Evolutionary conservation across 2,329 filamentous ascomycete species (phyloP), one percentile per base, ranked within the genome.

Genomic region (Ascosphaera apis): DNA sequence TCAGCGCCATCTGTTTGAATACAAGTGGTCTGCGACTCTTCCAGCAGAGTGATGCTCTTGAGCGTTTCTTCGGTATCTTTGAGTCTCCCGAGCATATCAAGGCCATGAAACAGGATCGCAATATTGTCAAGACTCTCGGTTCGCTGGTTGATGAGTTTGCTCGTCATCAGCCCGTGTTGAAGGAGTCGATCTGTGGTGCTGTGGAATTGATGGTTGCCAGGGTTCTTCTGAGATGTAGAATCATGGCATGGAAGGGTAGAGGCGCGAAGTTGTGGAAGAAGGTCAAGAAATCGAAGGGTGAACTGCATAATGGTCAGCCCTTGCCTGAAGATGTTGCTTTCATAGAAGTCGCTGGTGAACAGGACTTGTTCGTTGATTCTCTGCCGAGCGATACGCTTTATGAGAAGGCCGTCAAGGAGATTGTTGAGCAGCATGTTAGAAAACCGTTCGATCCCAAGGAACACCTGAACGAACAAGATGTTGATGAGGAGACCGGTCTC

Each of bases 51-150:
- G 66, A 72, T 39, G 84, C 82, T 1, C 65, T 98, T 32, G 75
- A 84, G 38, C 79, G 72, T 45, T 95, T 84, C 51, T 77, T 98
- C 43, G 81, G 93, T 51, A 82, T 95, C n/a, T 98, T 98, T 44
- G 81, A 93, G 54, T 95, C 82, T 44, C 74, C 83, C 2, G 67
- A 72, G 12, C 91, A 99, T 54, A 72, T 98, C 39, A 80, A 78
- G 45, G 77, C 76, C 42, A 73, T 98, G 65, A 72, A 80, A 42
- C 62, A 64, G 27, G 86, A 92, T 43, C 61, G 67, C 3, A 72
- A 76, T 25, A 63, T 91, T 39, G 68, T 84, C 7, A 68, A 67
- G 19, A 69, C 72, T 28, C 67, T 98, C 35, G 88, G 88, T 8
- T 69, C 69, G 17, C 78, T 75, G 30, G 93, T 98, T 48, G 88